Evolutionary conservation across 306 rosid genomes (phyloP), one percentile per base, ranked within the genome.

Genomic region (Acacia acuminata): DNA sequence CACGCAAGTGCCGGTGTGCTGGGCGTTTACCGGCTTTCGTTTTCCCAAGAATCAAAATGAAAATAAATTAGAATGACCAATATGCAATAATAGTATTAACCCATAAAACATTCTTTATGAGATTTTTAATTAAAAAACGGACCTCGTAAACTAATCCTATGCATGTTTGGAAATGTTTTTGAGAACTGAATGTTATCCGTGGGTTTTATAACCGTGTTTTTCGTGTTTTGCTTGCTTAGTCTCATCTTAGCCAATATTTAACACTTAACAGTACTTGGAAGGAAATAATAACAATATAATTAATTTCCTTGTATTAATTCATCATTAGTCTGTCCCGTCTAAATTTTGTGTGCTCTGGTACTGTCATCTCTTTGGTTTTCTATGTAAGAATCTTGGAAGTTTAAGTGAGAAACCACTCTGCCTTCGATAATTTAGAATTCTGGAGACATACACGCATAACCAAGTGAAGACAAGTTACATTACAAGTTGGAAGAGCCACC

Each of bases 401-500:
- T 66, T 16, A 22, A 34, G 36, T 7, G 11, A 32, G 12, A 66
- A 32, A 34, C n/a, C n/a, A 5, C 43, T 8, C 10, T 32, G 53
- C 68, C 12, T 78, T 56, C 43, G 73, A 40, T 73, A 76, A 53
- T 24, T 22, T 15, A 77, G 17, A 63, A 44, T 42, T 27, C 40
- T 24, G 66, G 30, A 24, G 36, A 61, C 38, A 61, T 25, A 56
- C 27, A 5, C n/a, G 5, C 63, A n/a, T 56, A 56, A 25, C 6
- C 14, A 58, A 80, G 45, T 65, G 68, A 45, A 66, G 17, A 68
- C 32, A 38, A 16, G n/a, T 36, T 58, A 34, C 43, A 11, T 79
- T 77, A 91, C 82, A 87, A 74, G 84, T 77, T 77, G 73, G 90
- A 85, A 40, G 91, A 77, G 32, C 30, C 88, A 15, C 85, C 93